Base-by-base conservation (phyloP, 1,284 basidiomycete species). In the Ceratobasidium theobromae region DNA sequence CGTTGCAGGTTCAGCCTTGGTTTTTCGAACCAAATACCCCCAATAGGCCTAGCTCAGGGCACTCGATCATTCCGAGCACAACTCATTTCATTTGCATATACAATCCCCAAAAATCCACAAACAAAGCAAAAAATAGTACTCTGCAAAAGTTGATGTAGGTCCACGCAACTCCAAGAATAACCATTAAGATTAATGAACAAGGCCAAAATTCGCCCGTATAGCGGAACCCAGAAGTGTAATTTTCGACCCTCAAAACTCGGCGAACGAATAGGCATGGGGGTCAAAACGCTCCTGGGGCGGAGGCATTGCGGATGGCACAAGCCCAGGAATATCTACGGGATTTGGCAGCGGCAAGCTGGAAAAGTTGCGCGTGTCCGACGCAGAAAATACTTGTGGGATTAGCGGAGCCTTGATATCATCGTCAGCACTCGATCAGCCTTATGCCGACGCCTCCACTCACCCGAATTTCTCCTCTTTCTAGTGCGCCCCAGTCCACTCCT, bases 401-500 rank as follows among this genome's bases (percentile, higher is more conserved):
- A 92, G 90, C 32, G 89, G 89, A 57, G 89, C 89, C 90, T 92
- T n/a, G n/a, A n/a, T n/a, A n/a, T n/a, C n/a, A 32, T 16, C 16
- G 8, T n/a, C 32, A 57, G 33, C 43, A 28, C 27, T 23, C 25
- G 18, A 52, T 55, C 25, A 53, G 35, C 43, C 46, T 21, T 48
- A 32, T 40, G 55, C 33, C 27, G 16, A 41, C 12, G 45, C 30
- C 16, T 77, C 46, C 1, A 69, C 72, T 41, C 60, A 74, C 89
- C 74, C 86, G 82, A 66, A 92, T 92, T 75, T 91, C 88, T 52
- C 87, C 83, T 38, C 86, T 84, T 73, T 91, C 89, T 41, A 92
- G 75, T 1, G 88, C 87, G 70, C 88, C 89, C 85, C 93, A 95
- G 72, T 95, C 91, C 43, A 95, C 93, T 53, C 93, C 93, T 71